phyloP scores from a whole-genome alignment of 805 yeast genomes.

The Monosporozyma yasuniensis region DNA sequence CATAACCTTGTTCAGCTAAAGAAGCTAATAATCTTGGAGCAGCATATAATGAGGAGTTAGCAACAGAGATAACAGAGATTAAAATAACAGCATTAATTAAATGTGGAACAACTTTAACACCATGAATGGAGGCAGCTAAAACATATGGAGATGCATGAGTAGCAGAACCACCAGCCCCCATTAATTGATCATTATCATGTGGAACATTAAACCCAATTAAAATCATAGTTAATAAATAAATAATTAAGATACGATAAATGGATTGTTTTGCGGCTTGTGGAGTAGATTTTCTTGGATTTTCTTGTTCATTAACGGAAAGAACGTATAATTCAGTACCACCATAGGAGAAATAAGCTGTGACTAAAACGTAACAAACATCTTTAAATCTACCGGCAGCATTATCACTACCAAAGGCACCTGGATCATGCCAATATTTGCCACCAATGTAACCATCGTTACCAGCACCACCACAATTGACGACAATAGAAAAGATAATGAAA shows the following conservation, averaged over 20 bases:
- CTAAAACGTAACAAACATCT: slow-evolving; percentile 56
- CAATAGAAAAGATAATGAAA: slow-evolving; percentile 46
- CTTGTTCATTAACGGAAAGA: slow-evolving; percentile 58
- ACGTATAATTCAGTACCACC: slow-evolving; percentile 62
- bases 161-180: slow-evolving; percentile 43
- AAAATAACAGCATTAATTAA: slow-evolving; percentile 68
- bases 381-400: slow-evolving; percentile 37
- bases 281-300: slow-evolving; percentile 48
- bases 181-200: slow-evolving; percentile 40
- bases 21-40: slow-evolving; percentile 62
- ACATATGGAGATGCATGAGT: slow-evolving; percentile 66
- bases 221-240: slow-evolving; percentile 46
- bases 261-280: slow-evolving; percentile 60
- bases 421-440: slow-evolving; percentile 48
- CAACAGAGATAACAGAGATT: slow-evolving; percentile 66
- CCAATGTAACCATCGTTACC: slow-evolving; percentile 50
- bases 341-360: slow-evolving; percentile 54
- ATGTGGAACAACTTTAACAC: slow-evolving; percentile 57
- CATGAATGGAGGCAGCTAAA: slow-evolving; percentile 54
- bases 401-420: slow-evolving; percentile 38
- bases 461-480: slow-evolving; percentile 52
- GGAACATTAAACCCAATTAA: slow-evolving; percentile 57
- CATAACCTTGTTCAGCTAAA: slow-evolving; percentile 61
- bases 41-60: slow-evolving; percentile 68
- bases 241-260: slow-evolving; percentile 52